Conservation (phyloP, 2,329 filamentous ascomycete genomes). For the Colletotrichum agaves region DNA sequence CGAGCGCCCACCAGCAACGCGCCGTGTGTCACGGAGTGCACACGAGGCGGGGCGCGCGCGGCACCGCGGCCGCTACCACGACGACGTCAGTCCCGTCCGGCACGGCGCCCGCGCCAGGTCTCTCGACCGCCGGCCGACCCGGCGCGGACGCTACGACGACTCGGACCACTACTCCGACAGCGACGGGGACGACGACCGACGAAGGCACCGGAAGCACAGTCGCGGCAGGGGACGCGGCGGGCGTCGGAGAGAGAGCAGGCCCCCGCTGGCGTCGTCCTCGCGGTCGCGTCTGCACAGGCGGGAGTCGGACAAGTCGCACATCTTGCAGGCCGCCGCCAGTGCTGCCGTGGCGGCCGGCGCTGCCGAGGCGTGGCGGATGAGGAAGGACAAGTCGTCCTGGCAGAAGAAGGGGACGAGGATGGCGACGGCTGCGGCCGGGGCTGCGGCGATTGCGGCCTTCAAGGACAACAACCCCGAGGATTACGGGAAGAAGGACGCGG, state of each 20-base stretch:
- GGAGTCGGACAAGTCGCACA: conserved; percentile 22
- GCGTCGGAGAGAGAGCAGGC: conserved; percentile 3
- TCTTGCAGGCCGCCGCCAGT: conserved; percentile 32
- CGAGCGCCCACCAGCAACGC: conserved; percentile 9
- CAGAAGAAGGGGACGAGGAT: conserved; percentile 32
- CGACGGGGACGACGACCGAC: conserved; percentile 22
- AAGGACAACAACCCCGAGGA: conserved; percentile 21
- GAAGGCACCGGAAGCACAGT: neutral
- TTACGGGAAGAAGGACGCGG: conserved; percentile 11
- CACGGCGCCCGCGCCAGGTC: conserved; percentile 14
- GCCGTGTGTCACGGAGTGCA: conserved; percentile 19
- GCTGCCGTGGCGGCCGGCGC: conserved; percentile 36
- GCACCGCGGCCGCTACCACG: conserved; percentile 9
- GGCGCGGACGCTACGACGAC: conserved; percentile 22
- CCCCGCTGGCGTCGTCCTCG: neutral
- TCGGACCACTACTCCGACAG: conserved; percentile 31
- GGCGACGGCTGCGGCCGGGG: conserved; percentile 36
- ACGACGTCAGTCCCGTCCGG: conserved; percentile 14
- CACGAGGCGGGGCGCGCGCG: conserved; percentile 19
- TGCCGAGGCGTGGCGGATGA: conserved; percentile 34
- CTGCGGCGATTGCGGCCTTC: conserved; percentile 37
- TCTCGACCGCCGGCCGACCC: conserved; percentile 18
- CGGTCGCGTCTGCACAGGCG: neutral
- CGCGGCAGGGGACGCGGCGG: neutral
- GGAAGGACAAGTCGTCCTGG: conserved; percentile 35